Percentiles rank a stretch among this genome's conserved stretches.
phyloP scores from a whole-genome alignment of 208 protist genomes.

The Trypanosomatidae sp. region DNA sequence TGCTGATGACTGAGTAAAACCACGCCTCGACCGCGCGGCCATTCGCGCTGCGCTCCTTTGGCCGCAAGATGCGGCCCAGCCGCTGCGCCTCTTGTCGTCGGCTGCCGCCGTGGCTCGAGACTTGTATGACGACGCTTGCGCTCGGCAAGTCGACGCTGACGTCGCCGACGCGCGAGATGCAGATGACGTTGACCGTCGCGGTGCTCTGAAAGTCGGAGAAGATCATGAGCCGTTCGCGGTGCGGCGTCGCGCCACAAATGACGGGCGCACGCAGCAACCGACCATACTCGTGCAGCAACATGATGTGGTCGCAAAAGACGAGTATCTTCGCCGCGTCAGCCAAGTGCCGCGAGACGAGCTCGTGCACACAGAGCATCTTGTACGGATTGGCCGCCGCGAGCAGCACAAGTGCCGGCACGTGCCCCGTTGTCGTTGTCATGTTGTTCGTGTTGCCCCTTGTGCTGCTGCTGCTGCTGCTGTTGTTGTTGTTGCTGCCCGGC shows the following conservation, averaged over 20 bases:
- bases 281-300: conserved; percentile 93
- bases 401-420: conserved; percentile 41
- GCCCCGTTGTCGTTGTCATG: not conserved
- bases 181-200: conserved; percentile 89
- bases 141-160: conserved; percentile 98
- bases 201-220: conserved; percentile 91
- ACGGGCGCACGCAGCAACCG: conserved; percentile 67
- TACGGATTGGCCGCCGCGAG: conserved; percentile 78
- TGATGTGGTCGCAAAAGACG: conserved; percentile 98
- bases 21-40: conserved; percentile 92
- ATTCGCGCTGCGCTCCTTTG: conserved; percentile 69
- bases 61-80: conserved; percentile 92
- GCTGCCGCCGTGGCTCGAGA: conserved; percentile 94
- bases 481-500: conserved; percentile 32
- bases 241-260: conserved; percentile 91
- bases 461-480: conserved; percentile 1
- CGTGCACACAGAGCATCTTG: conserved; percentile 80
- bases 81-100: conserved; percentile 94
- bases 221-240: conserved; percentile 88
- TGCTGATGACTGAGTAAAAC: conserved; percentile 98
- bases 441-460: not conserved
- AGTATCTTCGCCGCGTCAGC: conserved; percentile 94
- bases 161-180: conserved; percentile 96
- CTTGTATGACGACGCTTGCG: conserved; percentile 98
- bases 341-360: conserved; percentile 92